Conservation (phyloP, 768 basidiomycete genomes). For the Mycena indigotica region DNA sequence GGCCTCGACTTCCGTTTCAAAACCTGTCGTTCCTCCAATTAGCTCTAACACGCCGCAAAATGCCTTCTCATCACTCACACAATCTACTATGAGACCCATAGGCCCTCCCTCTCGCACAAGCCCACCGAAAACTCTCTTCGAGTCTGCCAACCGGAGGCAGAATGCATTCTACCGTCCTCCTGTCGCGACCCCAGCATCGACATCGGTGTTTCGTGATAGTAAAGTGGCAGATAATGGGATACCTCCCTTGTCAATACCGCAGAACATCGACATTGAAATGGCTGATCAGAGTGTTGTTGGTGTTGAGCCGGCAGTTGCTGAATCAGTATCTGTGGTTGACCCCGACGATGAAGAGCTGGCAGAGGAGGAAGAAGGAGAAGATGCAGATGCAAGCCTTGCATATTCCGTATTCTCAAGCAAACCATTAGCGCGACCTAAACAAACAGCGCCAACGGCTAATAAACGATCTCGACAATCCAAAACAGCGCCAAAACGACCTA, state of each 20-base stretch:
- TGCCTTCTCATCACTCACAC: conserved; percentile 23
- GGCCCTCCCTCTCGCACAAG: conserved; percentile 39
- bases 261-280: conserved; percentile 23
- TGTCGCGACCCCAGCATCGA: conserved; percentile 31
- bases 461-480: conserved; percentile 16
- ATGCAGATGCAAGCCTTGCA: conserved; percentile 24
- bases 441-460: conserved; percentile 6
- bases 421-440: conserved; percentile 14
- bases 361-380: conserved; percentile 24
- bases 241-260: background rate
- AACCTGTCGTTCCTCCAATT: conserved; percentile 6
- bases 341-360: conserved; percentile 16
- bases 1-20: background rate
- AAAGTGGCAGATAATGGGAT: conserved; percentile 6
- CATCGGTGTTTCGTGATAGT: conserved; percentile 15
- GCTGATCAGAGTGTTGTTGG: conserved; percentile 13
- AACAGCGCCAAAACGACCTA: conserved; percentile 22
- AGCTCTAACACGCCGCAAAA: background rate
- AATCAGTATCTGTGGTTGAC: background rate
- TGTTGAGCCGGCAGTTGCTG: background rate
- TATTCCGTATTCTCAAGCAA: conserved; percentile 34
- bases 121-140: conserved; percentile 8
- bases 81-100: conserved; percentile 20
- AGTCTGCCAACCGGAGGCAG: conserved; percentile 50
- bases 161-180: conserved; percentile 74